Base-by-base conservation (phyloP, 768 basidiomycete species). In the Tylopilus felleus region DNA sequence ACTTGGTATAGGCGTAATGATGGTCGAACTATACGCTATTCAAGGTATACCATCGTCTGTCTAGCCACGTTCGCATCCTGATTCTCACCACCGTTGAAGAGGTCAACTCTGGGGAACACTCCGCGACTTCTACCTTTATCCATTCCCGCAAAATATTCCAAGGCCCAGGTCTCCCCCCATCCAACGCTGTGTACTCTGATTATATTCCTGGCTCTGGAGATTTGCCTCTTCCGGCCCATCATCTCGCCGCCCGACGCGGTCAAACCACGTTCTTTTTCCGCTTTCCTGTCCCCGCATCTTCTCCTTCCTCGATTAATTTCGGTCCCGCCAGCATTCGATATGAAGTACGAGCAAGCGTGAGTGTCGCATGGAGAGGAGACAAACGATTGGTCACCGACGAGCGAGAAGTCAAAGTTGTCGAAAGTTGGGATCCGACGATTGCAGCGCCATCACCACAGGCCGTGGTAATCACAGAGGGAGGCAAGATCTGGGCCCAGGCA, bases 131-230 rank as follows among this genome's bases (percentile, higher is more conserved):
- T 25, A 86, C 83, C 0, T 93, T 92, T 61, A 67, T 91, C 28
- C 86, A 88, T 58, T 80, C 76, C 52, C 77, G 81, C 27, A 78
- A 87, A 29, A 65, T 89, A 7, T 93, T 91, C 64, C 90, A 93
- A 70, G 90, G 90, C 3, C 87, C 86, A 3, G 84, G 83, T 17
- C 74, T 92, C 8, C 91, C 90, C 0, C 88, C 89, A 8, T 92
- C 90, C 12, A 93, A 93, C 65, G 87, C 91, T 2, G 89, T 93
- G 0, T 77, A 85, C 51, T 76, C 82, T 1, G 77, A 85, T 65
- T 39, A 67, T 51, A 7, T 45, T 43, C 79, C 84, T 2, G 64
- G 72, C 5, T 76, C 81, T 16, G 85, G 79, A 1, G 81, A 84
- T 53, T 77, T 81, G 1, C 77, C 77, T 0, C 69, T 93, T 4